These are phyloP conservation scores for Didymella pinodella DNA, from an alignment of 2,329 filamentous ascomycete genomes.

Conservation along the genomic window DNA sequence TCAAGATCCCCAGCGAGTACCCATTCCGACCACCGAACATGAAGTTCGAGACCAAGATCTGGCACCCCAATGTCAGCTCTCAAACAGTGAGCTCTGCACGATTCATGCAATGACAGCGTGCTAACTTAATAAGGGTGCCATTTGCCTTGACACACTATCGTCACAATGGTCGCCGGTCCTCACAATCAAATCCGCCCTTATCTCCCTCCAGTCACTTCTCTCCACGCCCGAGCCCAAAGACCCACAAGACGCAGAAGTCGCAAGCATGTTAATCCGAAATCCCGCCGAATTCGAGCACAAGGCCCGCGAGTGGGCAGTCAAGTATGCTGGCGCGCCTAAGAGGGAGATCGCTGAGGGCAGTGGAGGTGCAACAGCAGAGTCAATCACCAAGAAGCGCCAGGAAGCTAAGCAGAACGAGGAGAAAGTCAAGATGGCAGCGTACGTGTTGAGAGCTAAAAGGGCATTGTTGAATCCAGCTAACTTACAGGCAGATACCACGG, in stretches of 20 bases:
- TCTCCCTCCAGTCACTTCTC: conserved; percentile 92
- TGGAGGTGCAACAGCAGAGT: conserved; percentile 61
- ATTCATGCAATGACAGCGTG: conserved; percentile 23
- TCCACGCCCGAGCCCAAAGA: conserved; percentile 95
- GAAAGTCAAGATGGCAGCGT: conserved; percentile 64
- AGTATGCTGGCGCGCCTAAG: conserved; percentile 78
- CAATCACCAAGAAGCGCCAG: conserved; percentile 62
- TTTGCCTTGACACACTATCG: conserved; percentile 92
- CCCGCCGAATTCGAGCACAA: conserved; percentile 81
- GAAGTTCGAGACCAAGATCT: conserved; percentile 91
- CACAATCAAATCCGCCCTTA: conserved; percentile 92
- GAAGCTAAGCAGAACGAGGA: conserved; percentile 66
- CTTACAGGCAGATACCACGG: conserved; percentile 73
- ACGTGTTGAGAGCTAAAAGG: conserved; percentile 37
- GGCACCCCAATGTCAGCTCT: conserved; percentile 96
- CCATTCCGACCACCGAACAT: conserved; percentile 93
- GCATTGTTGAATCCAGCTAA: conserved; percentile 38
- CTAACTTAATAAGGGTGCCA: conserved; percentile 76
- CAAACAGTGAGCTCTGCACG: conserved; percentile 73
- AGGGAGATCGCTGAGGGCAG: conserved; percentile 62
- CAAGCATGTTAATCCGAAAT: conserved; percentile 82
- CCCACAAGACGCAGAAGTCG: conserved; percentile 95
- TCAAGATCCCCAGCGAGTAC: conserved; percentile 86
- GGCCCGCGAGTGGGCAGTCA: conserved; percentile 89
- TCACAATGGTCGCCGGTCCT: conserved; percentile 94